A percentile compares a stretch with the other conserved stretches of the same genome.
These are phyloP conservation scores for Mycena alexandri DNA, from an alignment of 768 basidiomycete species.

Conservation along the genomic window DNA sequence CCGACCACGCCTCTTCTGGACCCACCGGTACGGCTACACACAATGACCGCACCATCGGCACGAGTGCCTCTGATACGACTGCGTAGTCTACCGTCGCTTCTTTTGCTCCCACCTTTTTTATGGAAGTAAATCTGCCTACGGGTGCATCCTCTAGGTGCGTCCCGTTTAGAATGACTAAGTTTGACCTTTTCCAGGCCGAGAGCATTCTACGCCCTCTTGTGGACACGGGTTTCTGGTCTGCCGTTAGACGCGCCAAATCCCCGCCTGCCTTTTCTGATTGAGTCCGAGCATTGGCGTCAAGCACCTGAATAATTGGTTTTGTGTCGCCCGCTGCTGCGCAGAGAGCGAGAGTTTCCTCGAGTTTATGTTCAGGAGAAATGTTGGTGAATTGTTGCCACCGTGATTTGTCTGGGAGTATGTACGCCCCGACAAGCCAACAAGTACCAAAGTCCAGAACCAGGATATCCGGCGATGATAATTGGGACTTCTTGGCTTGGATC, in stretches of 20 bases:
- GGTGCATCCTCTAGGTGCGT: constrained; percentile 6
- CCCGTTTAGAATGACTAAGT: constrained; percentile 15
- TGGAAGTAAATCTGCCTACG: constrained; percentile 3
- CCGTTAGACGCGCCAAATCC: not conserved
- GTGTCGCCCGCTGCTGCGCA: constrained; percentile 14
- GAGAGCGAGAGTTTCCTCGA: no score
- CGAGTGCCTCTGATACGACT: constrained; percentile 3
- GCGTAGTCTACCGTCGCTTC: constrained; percentile 13
- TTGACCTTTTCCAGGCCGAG: constrained; percentile 22
- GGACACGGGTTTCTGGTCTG: constrained; percentile 10
- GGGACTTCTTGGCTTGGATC: constrained; percentile 5
- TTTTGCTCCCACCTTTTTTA: no score
- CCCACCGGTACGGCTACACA: not conserved
- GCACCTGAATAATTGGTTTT: constrained; percentile 13
- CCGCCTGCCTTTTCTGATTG: constrained; percentile 6
- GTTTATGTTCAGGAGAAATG: constrained; percentile 13
- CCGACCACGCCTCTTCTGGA: constrained; percentile 18
- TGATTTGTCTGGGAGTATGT: constrained; percentile 7
- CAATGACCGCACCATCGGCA: constrained; percentile 7
- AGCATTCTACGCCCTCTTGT: constrained; percentile 19
- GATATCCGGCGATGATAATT: constrained; percentile 19
- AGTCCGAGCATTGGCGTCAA: constrained; percentile 25
- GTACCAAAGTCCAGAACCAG: constrained; percentile 7
- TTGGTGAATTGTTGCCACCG: constrained; percentile 12
- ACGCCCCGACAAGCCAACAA: constrained; percentile 14